Evolutionary conservation across 164 flowering plant species (phyloP).

Genomic region (Stephania japonica): DNA sequence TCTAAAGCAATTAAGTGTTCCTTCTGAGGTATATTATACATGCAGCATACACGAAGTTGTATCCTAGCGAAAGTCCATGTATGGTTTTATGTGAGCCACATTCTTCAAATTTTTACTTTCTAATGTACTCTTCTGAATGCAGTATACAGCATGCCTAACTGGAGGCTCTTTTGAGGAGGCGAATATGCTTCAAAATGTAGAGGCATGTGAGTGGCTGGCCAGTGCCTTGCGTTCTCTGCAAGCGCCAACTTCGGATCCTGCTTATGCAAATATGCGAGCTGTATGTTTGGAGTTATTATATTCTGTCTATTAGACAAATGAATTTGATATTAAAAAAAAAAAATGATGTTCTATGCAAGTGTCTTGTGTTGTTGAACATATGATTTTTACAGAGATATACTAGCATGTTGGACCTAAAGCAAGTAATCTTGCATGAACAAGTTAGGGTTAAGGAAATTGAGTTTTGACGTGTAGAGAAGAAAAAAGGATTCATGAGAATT

Average conservation of each 20-base stretch:
- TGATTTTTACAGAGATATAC: neutral
- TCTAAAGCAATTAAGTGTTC: slow-evolving; percentile 73
- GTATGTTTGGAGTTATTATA: slow-evolving; percentile 36
- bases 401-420: neutral
- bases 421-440: neutral
- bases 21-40: slow-evolving; percentile 67
- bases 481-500: neutral
- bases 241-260: slow-evolving; percentile 74
- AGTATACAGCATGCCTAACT: slow-evolving; percentile 85
- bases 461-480: neutral
- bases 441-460: neutral
- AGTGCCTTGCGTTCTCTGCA: slow-evolving; percentile 68
- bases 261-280: slow-evolving; percentile 78
- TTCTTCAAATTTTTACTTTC: neutral
- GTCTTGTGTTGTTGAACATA: neutral
- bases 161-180: slow-evolving; percentile 97
- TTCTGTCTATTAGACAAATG: neutral
- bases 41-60: slow-evolving; percentile 7
- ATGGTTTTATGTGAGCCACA: neutral
- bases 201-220: slow-evolving; percentile 96
- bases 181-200: slow-evolving; percentile 81
- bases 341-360: neutral
- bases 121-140: slow-evolving; percentile 22
- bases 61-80: slow-evolving; percentile 1
- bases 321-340: neutral